Conservation (phyloP, 2,329 filamentous ascomycete genomes). For the Epichloe scottii region DNA sequence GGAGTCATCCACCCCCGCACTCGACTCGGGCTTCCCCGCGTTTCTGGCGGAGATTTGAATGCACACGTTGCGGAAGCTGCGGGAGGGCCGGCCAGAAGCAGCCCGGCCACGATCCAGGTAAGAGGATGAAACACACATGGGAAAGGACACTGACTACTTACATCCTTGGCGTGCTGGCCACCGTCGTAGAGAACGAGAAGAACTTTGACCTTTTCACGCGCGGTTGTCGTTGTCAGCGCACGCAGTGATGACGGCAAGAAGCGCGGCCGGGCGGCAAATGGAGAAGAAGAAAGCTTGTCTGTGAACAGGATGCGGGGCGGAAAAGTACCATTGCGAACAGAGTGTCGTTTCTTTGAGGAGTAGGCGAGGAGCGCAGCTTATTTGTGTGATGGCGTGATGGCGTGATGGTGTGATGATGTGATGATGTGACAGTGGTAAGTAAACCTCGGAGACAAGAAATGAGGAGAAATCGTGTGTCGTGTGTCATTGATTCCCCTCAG, state of each 20-base stretch:
- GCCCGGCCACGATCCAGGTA: background rate
- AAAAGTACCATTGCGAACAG: conserved; percentile 19
- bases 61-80: background rate
- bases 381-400: background rate
- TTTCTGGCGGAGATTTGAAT: background rate
- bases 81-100: background rate
- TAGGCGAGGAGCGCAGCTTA: no score
- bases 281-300: background rate
- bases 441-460: background rate
- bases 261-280: conserved; percentile 26
- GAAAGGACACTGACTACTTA: conserved; percentile 27
- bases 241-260: conserved; percentile 31
- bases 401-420: no score
- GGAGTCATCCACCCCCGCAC: background rate
- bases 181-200: conserved; percentile 91
- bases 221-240: conserved; percentile 41
- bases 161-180: conserved; percentile 74
- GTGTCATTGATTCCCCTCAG: background rate
- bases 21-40: background rate
- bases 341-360: background rate
- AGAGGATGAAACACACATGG: background rate
- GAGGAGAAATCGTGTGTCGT: background rate
- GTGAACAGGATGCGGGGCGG: conserved; percentile 13
- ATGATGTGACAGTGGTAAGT: background rate
- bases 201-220: conserved; percentile 68